Evolutionary conservation across 257 asterid species (phyloP), one percentile per base, ranked within the genome.

Genomic region (Rehmannia glutinosa): DNA sequence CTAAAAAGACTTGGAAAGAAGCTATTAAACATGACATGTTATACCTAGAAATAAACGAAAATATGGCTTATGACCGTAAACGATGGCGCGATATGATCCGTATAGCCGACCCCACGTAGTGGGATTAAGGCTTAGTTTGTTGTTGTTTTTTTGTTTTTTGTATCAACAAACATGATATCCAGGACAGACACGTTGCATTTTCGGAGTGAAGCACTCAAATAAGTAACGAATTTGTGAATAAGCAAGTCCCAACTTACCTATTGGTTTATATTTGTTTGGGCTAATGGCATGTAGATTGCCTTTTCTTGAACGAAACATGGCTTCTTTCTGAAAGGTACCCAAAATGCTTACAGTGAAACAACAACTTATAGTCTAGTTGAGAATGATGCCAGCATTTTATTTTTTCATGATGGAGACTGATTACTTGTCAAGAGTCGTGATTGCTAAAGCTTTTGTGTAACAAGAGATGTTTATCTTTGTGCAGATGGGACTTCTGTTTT

Each of bases 401-500:
- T 71, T 33, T 23, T 13, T 70, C 23, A 6, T 15, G 24, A 43
- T 23, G 20, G 62, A 66, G 68, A 43, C 52, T 46, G 38, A 20
- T 10, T 41, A 49, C 23, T 49, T 51, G 57, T 64, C 6, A 27
- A 68, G 55, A 49, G 32, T 61, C 45, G 43, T 12, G 25, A 16
- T 56, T 74, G 25, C 50, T 24, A 8, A 33, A 5, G 60, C 24
- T 54, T 62, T 69, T 36, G 24, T 41, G 30, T 68, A 20, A 67
- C 12, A 63, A 49, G 35, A 43, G 30, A 56, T 62, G 42, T 47
- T 60, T 32, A 55, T 57, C 27, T 69, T 73, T 50, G 36, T 79
- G 83, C 90, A 93, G 99, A 80, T 93, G 99, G 99, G 99, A 93
- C 76, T 93, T 90, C 82, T 93, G 95, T 78, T 84, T 86, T 52